phyloP scores from a whole-genome alignment of 2,329 filamentous ascomycete species.

The Fusarium miscanthi region DNA sequence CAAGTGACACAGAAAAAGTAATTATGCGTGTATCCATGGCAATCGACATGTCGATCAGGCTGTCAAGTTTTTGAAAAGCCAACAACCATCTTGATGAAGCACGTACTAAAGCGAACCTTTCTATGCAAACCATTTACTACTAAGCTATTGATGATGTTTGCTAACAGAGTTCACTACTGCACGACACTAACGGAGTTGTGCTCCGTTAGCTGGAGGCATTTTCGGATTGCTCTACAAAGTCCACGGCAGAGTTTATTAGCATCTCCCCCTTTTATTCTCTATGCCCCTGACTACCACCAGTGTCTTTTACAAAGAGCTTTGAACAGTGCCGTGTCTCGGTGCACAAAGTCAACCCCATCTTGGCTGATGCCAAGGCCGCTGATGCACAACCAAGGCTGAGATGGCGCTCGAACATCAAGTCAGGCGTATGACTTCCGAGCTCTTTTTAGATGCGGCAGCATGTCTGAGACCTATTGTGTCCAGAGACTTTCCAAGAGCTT shows the following conservation, averaged over 20 bases:
- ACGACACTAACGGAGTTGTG: not conserved
- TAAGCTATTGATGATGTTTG: not conserved
- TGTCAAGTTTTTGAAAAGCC: not conserved
- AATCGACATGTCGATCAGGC: not conserved
- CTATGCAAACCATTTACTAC: not conserved
- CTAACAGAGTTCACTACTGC: constrained; percentile 6
- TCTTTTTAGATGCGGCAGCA: not conserved
- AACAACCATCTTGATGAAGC: not conserved
- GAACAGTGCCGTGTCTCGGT: not conserved
- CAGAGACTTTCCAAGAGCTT: not conserved
- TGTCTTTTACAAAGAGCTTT: constrained; percentile 1
- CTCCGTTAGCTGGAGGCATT: not conserved
- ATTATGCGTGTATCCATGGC: not conserved
- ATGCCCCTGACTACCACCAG: constrained; percentile 18
- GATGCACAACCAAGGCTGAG: constrained; percentile 8
- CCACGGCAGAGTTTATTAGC: constrained; percentile 4
- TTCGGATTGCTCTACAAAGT: not conserved
- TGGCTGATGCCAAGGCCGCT: not conserved
- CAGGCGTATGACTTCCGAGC: not conserved
- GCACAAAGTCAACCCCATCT: not conserved
- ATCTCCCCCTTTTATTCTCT: not conserved
- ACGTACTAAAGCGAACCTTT: not conserved
- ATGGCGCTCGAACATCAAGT: not conserved
- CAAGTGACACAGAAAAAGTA: constrained; percentile 22
- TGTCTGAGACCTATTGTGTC: constrained; percentile 1